Evolutionary conservation across 768 basidiomycete species (phyloP).

Genomic region (Saitozyma sp.): DNA sequence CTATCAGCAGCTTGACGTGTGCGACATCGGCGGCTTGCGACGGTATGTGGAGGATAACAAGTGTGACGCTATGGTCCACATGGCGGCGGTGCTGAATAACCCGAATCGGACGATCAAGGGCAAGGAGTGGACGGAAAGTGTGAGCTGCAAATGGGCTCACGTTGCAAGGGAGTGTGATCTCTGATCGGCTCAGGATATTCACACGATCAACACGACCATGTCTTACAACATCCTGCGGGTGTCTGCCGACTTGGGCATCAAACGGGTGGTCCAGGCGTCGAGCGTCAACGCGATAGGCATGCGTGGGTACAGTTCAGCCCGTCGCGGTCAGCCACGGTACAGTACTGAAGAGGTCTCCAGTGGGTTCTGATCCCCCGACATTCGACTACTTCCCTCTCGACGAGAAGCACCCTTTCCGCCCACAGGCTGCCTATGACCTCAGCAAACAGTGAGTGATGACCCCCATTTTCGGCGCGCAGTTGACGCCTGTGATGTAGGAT

Average conservation of each 20-base stretch:
- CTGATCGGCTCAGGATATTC: slow-evolving; percentile 15
- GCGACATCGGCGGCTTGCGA: slow-evolving; percentile 22
- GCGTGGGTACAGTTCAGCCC: slow-evolving; percentile 19
- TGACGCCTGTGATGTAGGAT: slow-evolving; percentile 49
- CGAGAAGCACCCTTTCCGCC: slow-evolving; percentile 35
- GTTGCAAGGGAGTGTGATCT: too few species aligned
- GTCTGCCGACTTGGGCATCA: slow-evolving; percentile 38
- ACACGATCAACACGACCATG: slow-evolving; percentile 40
- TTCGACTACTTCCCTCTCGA: slow-evolving; percentile 45
- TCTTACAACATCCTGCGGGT: slow-evolving; percentile 42
- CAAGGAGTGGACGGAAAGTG: too few species aligned
- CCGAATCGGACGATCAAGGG: slow-evolving; percentile 7
- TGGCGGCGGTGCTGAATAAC: slow-evolving; percentile 25
- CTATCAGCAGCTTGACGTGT: slow-evolving; percentile 18
- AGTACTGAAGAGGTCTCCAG: not conserved
- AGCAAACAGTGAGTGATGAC: slow-evolving; percentile 28
- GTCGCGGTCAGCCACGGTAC: not conserved
- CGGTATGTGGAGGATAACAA: slow-evolving; percentile 10
- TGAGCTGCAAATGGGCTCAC: not conserved
- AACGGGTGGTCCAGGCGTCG: slow-evolving; percentile 39
- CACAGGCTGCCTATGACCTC: slow-evolving; percentile 39
- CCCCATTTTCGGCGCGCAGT: too few species aligned
- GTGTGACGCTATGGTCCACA: slow-evolving; percentile 43
- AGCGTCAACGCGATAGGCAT: slow-evolving; percentile 46
- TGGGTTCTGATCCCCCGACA: slow-evolving; percentile 29